Evolutionary conservation across 140 eudicot genomes (phyloP), one percentile per base, ranked within the genome.

Genomic region (Senecio squalidus): DNA sequence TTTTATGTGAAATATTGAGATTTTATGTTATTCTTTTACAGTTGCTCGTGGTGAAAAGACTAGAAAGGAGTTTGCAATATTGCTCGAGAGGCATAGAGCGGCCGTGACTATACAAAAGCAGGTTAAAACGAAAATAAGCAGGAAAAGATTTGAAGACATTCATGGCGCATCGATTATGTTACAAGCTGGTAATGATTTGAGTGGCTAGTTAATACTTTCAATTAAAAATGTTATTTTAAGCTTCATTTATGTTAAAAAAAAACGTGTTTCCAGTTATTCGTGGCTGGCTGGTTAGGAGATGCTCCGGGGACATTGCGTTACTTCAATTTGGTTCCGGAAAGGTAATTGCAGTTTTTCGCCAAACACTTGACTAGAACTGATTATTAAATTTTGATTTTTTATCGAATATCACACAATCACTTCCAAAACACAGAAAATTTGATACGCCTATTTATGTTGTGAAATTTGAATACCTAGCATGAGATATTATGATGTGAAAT

Each of bases 211-310:
- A 18, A 47, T 33, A 24, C 22, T 13, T 54, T 13, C 1, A 25
- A 63, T 27, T 9, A 34, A 43, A 16, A 10, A 39, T 62, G 29
- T 26, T 4, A 20, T 44, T 30, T 56, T 39, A n/a, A 15, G 36
- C 4, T 34, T 60, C 49, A 45, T 41, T 9, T 40, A 46, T 45
- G 21, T 55, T 48, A 52, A 66, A 45, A 62, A 49, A 62, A 62
- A 40, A 49, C 3, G 26, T 25, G 27, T 72, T 70, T 76, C 9
- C 77, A 92, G 98, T 75, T 53, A 82, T 87, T 55, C 95, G 98
- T 58, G 98, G 98, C 67, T 92, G 98, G 96, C 79, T 92, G 70
- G 95, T 92, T 56, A 77, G 98, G 72, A 86, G 94, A 84, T 92
- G 96, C 64, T 87, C 96, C 1, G 95, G 95, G 46, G 95, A 87